Percentiles rank a stretch among this genome's conserved stretches.
Conservation (phyloP, 345 rosid genomes). For the Boechera divaricarpa region DNA sequence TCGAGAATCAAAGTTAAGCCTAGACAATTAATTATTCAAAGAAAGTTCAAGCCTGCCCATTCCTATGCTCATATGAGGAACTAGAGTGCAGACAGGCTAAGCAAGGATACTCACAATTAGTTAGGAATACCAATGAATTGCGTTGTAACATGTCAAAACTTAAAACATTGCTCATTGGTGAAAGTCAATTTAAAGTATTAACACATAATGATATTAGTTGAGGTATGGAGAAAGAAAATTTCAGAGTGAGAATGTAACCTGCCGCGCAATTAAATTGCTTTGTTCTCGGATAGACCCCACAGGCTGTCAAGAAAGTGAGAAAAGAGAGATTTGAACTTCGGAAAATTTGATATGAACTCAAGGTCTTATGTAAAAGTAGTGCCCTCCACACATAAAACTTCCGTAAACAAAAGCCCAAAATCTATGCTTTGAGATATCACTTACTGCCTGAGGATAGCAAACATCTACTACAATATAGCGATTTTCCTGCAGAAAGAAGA, state of each 20-base stretch:
- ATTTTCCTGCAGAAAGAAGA: slow-evolving; percentile 71
- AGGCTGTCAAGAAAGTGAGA: slow-evolving; percentile 60
- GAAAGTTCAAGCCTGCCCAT: not conserved
- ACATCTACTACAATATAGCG: slow-evolving; percentile 90
- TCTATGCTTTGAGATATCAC: slow-evolving; percentile 38
- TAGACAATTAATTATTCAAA: not conserved
- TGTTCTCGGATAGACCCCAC: slow-evolving; percentile 86
- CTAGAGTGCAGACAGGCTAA: not conserved
- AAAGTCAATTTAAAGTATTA: slow-evolving; percentile 2
- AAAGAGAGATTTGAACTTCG: slow-evolving; percentile 1
- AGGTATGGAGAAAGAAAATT: not conserved
- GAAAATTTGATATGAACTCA: slow-evolving; percentile 19
- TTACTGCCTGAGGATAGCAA: slow-evolving; percentile 81
- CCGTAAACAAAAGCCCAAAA: not conserved
- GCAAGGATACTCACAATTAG: not conserved
- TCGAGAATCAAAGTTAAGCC: slow-evolving; percentile 1
- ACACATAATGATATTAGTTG: slow-evolving; percentile 13
- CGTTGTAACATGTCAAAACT: not conserved
- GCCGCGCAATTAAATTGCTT: slow-evolving; percentile 80
- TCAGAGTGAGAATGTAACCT: slow-evolving; percentile 53
- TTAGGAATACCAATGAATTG: not conserved
- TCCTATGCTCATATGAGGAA: not conserved
- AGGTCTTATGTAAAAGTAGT: slow-evolving; percentile 8
- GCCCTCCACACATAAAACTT: slow-evolving; percentile 14
- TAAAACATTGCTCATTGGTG: slow-evolving; percentile 8